These are phyloP conservation scores for Lactarius akahatsu DNA, from an alignment of 768 basidiomycete species.

Conservation along the genomic window DNA sequence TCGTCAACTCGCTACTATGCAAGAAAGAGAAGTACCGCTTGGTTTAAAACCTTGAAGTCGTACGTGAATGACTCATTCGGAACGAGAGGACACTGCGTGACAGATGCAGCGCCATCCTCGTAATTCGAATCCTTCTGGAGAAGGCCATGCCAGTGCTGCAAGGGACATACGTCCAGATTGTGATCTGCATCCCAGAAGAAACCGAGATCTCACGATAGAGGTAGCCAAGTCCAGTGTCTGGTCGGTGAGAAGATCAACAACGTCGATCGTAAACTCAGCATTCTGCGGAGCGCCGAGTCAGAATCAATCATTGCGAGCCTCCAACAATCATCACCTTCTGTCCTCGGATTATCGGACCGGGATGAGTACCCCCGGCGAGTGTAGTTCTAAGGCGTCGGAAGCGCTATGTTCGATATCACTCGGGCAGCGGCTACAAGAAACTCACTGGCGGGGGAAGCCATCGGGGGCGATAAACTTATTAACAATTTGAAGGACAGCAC, in stretches of 20 bases:
- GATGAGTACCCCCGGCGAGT: slow-evolving; percentile 13
- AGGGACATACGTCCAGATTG: background rate
- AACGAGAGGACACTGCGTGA: slow-evolving; percentile 45
- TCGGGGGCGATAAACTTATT: slow-evolving; percentile 19
- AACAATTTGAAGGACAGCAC: slow-evolving; percentile 5
- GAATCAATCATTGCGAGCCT: background rate
- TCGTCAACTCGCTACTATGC: background rate
- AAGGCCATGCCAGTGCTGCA: slow-evolving; percentile 32
- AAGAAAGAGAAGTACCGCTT: slow-evolving; percentile 32
- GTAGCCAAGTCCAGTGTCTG: slow-evolving; percentile 15
- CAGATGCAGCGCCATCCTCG: slow-evolving; percentile 32
- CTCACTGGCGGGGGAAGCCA: slow-evolving; percentile 23
- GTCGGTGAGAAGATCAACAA: slow-evolving; percentile 3
- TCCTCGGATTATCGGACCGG: slow-evolving; percentile 17
- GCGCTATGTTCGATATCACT: background rate
- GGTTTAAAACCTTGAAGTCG: slow-evolving; percentile 37
- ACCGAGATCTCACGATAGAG: slow-evolving; percentile 8
- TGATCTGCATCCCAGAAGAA: background rate
- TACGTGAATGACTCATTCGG: slow-evolving; percentile 43
- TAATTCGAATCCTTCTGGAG: slow-evolving; percentile 27
- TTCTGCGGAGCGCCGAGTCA: background rate
- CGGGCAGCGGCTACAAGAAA: background rate
- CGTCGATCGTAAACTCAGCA: slow-evolving; percentile 7
- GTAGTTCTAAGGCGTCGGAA: background rate
- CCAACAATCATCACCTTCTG: slow-evolving; percentile 6